Base-by-base conservation (phyloP, 2,329 filamentous ascomycete genomes). In the Sarocladiaceae sp. region DNA sequence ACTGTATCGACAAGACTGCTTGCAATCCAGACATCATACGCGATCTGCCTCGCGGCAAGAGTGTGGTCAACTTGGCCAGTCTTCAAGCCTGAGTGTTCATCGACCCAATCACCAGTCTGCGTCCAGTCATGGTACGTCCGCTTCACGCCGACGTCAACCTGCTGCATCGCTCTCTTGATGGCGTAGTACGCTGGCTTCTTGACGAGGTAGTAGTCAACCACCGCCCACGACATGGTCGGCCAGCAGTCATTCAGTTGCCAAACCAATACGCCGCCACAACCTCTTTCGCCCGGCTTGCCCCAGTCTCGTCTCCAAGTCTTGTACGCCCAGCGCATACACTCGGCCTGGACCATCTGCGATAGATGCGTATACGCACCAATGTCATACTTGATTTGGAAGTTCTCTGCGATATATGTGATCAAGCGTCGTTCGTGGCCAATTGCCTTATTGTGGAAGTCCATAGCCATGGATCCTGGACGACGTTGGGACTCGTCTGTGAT, bases 371-470 rank as follows among this genome's bases (percentile, higher is more conserved):
- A 90, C 55, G 89, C 85, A 1, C 86, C 82, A 31, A 79, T 72
- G 29, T 82, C 74, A 52, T 86, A 78, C 37, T 70, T 66, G 5
- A 52, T 64, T 3, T 80, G 78, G 61, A 92, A 83, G 69, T 92
- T 93, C 62, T 92, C 88, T 12, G 85, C 80, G 2, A 92, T 71
- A 61, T 93, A 93, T 0, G 85, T 83, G 12, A 86, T 84, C 54
- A 92, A 82, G 35, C 87, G 77, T 31, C 87, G 77, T 64, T 91
- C 87, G 61, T 91, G 87, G 0, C 88, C 87, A 58, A 84, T 83
- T 7, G 87, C 88, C 67, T 93, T 93, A 69, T 93, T 93, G 69
- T 91, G 88, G 62, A 89, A 90, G 62, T 91, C 87, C 42, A 91
- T 75, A 55, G 85, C 84, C 55, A 85, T 83, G 7, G 85, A 89